A percentile compares a stretch with the other conserved stretches of the same genome.
Evolutionary conservation across 1,139 yeast genomes (phyloP).

Genomic region (Fermentozyma sake): DNA sequence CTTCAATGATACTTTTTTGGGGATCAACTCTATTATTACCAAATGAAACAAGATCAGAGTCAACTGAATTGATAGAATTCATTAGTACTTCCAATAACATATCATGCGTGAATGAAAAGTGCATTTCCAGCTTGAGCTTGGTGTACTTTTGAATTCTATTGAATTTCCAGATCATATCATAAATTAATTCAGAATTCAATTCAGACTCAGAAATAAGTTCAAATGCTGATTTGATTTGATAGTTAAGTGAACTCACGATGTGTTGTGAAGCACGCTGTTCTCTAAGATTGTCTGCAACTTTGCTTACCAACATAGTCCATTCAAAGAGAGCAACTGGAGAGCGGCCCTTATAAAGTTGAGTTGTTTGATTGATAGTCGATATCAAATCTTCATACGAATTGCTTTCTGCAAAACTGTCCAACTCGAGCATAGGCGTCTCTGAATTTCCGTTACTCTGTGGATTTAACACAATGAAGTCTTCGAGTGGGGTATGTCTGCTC

Average conservation of each 20-base stretch:
- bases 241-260: conserved; percentile 7
- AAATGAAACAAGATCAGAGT: too few species aligned
- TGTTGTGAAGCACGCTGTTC: conserved; percentile 5
- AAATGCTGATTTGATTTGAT: conserved; percentile 7
- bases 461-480: conserved; percentile 9
- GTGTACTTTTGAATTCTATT: conserved; percentile 1
- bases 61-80: too few species aligned
- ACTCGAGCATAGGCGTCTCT: neutral
- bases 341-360: conserved; percentile 2
- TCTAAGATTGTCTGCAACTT: conserved; percentile 5
- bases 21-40: too few species aligned
- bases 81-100: too few species aligned
- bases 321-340: conserved; percentile 6
- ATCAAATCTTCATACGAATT: conserved; percentile 6
- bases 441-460: neutral
- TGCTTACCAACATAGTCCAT: conserved; percentile 10
- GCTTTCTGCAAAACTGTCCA: conserved; percentile 4
- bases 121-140: too few species aligned
- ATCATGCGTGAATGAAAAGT: too few species aligned
- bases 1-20: too few species aligned
- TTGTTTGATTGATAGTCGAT: conserved; percentile 6
- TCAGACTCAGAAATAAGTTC: too few species aligned
- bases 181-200: too few species aligned
- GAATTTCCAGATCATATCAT: neutral
- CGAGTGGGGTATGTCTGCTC: conserved; percentile 5